A percentile compares a stretch with the other conserved stretches of the same genome.
Evolutionary conservation across 805 yeast species (phyloP).

Genomic region (Maudiozyma pseudohumilis): DNA sequence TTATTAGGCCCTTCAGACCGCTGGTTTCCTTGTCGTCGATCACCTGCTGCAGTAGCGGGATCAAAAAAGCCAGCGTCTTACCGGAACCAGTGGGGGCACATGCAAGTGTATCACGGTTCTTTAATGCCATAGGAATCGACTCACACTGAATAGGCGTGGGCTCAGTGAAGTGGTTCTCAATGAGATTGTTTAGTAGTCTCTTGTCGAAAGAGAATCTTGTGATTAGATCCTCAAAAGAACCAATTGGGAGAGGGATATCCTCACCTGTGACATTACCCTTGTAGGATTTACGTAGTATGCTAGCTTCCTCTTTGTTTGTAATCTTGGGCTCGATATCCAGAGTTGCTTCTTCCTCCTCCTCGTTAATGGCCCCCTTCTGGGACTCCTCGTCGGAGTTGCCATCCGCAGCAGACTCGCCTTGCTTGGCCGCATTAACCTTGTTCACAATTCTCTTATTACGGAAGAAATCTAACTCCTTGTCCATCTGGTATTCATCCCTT

Average conservation of each 20-base stretch:
- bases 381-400: slow-evolving; percentile 23
- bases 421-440: slow-evolving; percentile 17
- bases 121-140: slow-evolving; percentile 65
- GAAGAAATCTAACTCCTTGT: slow-evolving; percentile 77
- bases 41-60: slow-evolving; percentile 55
- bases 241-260: slow-evolving; percentile 86
- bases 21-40: slow-evolving; percentile 20
- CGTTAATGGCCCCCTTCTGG: slow-evolving; percentile 16
- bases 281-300: slow-evolving; percentile 45
- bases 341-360: slow-evolving; percentile 23
- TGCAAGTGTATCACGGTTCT: slow-evolving; percentile 69
- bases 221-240: slow-evolving; percentile 74
- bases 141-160: slow-evolving; percentile 95
- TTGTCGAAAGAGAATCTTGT: slow-evolving; percentile 57
- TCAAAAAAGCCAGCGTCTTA: slow-evolving; percentile 81
- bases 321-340: slow-evolving; percentile 35
- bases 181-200: slow-evolving; percentile 45
- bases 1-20: slow-evolving; percentile 64
- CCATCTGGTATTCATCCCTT: slow-evolving; percentile 39
- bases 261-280: slow-evolving; percentile 68
- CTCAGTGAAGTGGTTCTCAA: slow-evolving; percentile 60
- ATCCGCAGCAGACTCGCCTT: slow-evolving; percentile 7
- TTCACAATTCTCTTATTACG: slow-evolving; percentile 39
- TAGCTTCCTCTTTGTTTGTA: slow-evolving; percentile 48
- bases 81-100: slow-evolving; percentile 99